These are phyloP conservation scores for Psidium friedrichsthalianum DNA, from an alignment of 345 rosid genomes.

Conservation along the genomic window DNA sequence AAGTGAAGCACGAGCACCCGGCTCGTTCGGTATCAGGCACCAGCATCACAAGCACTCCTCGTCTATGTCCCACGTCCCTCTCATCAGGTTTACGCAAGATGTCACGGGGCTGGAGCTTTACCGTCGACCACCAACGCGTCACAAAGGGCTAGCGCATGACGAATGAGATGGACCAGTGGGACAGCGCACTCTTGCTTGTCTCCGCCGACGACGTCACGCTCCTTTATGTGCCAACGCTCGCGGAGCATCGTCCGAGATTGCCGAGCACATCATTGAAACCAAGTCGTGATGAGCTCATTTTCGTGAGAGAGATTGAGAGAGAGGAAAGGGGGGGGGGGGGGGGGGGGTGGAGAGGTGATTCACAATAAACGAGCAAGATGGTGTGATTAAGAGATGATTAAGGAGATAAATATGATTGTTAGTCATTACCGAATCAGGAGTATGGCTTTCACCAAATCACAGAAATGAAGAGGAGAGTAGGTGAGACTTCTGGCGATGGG, in stretches of 20 bases:
- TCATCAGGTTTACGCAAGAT: conserved; percentile 63
- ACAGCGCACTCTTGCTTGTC: conserved; percentile 57
- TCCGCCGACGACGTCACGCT: conserved; percentile 20
- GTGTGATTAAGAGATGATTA: background rate
- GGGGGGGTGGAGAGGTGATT: background rate
- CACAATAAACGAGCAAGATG: background rate
- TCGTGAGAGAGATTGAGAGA: background rate
- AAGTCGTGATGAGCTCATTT: background rate
- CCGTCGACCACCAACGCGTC: conserved; percentile 58
- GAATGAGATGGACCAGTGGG: conserved; percentile 49
- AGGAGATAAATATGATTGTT: background rate
- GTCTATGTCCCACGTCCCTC: conserved; percentile 29
- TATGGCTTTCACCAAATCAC: background rate
- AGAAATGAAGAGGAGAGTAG: background rate
- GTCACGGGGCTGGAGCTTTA: conserved; percentile 62
- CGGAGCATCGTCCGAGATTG: background rate
- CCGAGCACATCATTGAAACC: background rate
- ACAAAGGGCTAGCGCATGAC: conserved; percentile 71
- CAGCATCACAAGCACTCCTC: conserved; percentile 64
- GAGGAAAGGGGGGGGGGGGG: background rate
- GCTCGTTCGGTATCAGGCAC: conserved; percentile 52
- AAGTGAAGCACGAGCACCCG: conserved; percentile 60
- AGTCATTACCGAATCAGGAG: background rate
- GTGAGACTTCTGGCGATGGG: background rate
- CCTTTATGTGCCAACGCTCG: too few relatives aligned